Conservation (phyloP, 2,329 filamentous ascomycete species). For the Neonectria coccinea region DNA sequence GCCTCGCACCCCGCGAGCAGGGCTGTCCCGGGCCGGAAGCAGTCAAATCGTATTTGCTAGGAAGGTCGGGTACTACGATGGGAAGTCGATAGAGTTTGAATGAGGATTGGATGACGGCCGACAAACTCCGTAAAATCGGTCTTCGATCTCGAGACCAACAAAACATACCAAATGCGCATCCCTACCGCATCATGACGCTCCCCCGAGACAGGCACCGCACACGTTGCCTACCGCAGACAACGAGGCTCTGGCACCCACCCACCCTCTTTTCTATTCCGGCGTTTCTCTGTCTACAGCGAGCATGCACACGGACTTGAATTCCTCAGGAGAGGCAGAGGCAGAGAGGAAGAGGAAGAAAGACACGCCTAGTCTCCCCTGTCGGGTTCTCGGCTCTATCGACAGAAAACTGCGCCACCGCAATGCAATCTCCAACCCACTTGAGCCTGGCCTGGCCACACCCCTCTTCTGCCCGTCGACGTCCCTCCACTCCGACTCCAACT, state of each 20-base stretch:
- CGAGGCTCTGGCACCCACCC: no score
- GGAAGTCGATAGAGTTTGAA: slow-evolving; percentile 19
- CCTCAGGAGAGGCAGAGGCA: background rate
- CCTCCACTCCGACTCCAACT: slow-evolving; percentile 24
- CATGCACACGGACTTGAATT: slow-evolving; percentile 12
- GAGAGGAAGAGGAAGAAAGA: background rate
- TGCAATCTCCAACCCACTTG: slow-evolving; percentile 32
- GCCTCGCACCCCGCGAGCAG: slow-evolving; percentile 1
- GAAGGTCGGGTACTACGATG: background rate
- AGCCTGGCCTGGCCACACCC: slow-evolving; percentile 1
- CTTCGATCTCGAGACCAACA: slow-evolving; percentile 13
- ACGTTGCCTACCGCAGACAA: slow-evolving; percentile 6
- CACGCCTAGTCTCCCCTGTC: slow-evolving; percentile 18
- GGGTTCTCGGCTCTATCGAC: slow-evolving; percentile 24
- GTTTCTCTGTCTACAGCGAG: slow-evolving; percentile 12
- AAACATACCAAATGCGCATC: slow-evolving; percentile 21
- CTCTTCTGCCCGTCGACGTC: slow-evolving; percentile 8
- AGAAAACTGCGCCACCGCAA: slow-evolving; percentile 26
- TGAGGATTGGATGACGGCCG: slow-evolving; percentile 4
- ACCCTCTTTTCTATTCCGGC: no score
- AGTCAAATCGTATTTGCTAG: no score
- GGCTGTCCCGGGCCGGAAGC: background rate
- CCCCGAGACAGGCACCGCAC: slow-evolving; percentile 21
- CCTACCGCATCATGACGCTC: slow-evolving; percentile 21
- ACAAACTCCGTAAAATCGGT: slow-evolving; percentile 3